Percentiles rank a stretch among this genome's conserved stretches.
Conservation (phyloP, 208 protist genomes). For the Acanthamoeba royreba region DNA sequence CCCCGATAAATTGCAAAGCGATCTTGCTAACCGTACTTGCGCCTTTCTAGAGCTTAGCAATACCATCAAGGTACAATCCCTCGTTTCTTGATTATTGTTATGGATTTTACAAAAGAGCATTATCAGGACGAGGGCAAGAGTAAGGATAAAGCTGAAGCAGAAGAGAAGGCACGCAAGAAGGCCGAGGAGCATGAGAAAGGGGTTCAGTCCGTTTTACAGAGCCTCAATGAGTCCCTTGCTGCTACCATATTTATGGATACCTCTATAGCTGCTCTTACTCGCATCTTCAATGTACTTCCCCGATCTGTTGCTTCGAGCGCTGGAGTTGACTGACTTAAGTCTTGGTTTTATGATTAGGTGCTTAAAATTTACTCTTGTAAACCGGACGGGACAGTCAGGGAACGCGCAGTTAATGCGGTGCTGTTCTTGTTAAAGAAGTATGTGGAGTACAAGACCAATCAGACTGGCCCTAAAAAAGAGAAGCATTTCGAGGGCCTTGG, state of each 20-base stretch:
- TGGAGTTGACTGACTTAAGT: neutral
- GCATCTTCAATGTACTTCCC: constrained; percentile 43
- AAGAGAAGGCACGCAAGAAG: neutral
- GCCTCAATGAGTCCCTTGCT: constrained; percentile 51
- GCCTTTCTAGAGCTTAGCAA: neutral
- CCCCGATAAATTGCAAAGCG: neutral
- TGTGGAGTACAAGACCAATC: constrained; percentile 38
- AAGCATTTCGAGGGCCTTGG: constrained; percentile 47
- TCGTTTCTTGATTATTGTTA: too few relatives aligned
- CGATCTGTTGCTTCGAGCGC: too few relatives aligned
- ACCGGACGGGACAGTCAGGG: constrained; percentile 5
- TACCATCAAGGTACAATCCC: neutral
- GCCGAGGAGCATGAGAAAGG: neutral
- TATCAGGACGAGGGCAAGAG: neutral
- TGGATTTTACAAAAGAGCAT: neutral
- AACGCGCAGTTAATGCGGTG: constrained; percentile 49
- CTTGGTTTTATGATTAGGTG: neutral
- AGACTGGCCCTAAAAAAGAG: neutral
- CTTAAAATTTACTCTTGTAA: neutral
- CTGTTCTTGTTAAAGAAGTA: constrained; percentile 65
- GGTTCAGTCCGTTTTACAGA: neutral
- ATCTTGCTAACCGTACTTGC: neutral
- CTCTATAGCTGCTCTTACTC: constrained; percentile 23
- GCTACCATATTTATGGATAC: constrained; percentile 54
- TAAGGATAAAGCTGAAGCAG: neutral